A percentile compares a stretch with the other conserved stretches of the same genome.
These are phyloP conservation scores for Biscogniauxia mediterranea DNA, from an alignment of 2,329 filamentous ascomycete species.

Conservation along the genomic window DNA sequence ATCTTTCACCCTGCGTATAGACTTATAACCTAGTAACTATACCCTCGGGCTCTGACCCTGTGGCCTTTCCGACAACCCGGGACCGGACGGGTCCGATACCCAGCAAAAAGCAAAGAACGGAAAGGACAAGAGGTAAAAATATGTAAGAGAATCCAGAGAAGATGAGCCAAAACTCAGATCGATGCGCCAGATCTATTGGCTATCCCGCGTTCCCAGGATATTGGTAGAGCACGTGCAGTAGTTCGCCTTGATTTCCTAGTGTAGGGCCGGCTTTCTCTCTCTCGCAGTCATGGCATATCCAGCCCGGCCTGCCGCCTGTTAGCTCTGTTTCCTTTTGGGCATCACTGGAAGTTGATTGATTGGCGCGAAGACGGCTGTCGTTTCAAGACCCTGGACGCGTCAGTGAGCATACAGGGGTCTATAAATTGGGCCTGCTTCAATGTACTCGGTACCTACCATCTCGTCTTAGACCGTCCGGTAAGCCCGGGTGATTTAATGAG, in stretches of 20 bases:
- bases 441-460: neutral
- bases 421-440: neutral
- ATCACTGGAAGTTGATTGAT: constrained; percentile 15
- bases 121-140: constrained; percentile 1
- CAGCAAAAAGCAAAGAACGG: neutral
- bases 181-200: constrained; percentile 16
- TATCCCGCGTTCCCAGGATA: constrained; percentile 11
- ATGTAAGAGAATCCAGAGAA: neutral
- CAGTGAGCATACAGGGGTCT: neutral
- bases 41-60: no score
- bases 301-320: neutral
- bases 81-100: neutral
- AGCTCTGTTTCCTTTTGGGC: constrained; percentile 15
- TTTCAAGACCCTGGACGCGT: constrained; percentile 4
- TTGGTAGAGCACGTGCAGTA: constrained; percentile 9
- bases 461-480: neutral
- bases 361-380: constrained; percentile 2
- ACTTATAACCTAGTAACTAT: no score
- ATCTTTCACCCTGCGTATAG: neutral
- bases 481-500: neutral
- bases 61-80: neutral
- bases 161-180: neutral
- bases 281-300: neutral
- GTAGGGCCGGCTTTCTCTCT: neutral
- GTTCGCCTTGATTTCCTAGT: constrained; percentile 3